A percentile compares a stretch with the other conserved stretches of the same genome.
Conservation (phyloP, 768 basidiomycete species). For the Hypholoma fasciculare region DNA sequence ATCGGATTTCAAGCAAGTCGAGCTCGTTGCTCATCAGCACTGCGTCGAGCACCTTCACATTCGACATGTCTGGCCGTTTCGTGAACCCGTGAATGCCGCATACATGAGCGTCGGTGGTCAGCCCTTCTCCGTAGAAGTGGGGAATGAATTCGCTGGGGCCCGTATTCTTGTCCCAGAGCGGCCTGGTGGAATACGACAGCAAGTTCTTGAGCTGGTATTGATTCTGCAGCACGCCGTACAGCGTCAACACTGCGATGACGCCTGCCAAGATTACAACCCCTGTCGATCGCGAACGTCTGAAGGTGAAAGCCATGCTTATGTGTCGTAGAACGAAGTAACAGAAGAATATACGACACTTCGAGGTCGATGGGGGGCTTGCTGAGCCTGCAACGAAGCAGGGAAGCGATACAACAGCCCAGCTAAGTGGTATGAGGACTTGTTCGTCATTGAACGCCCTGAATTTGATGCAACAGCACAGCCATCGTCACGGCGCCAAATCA, state of each 20-base stretch:
- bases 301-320: slow-evolving; percentile 8
- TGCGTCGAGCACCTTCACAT: slow-evolving; percentile 53
- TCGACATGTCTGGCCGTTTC: slow-evolving; percentile 28
- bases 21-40: slow-evolving; percentile 65
- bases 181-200: slow-evolving; percentile 56
- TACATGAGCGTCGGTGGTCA: slow-evolving; percentile 40
- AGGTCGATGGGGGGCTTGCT: slow-evolving; percentile 9
- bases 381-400: slow-evolving; percentile 19
- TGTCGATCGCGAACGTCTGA: slow-evolving; percentile 24
- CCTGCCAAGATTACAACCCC: slow-evolving; percentile 32
- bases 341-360: slow-evolving; percentile 14
- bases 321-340: not conserved
- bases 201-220: slow-evolving; percentile 52
- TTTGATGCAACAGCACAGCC: not conserved
- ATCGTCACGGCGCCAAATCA: slow-evolving; percentile 3
- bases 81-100: slow-evolving; percentile 59
- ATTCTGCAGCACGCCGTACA: slow-evolving; percentile 40
- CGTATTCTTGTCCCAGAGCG: slow-evolving; percentile 56
- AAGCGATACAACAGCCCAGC: not conserved
- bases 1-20: slow-evolving; percentile 61
- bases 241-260: slow-evolving; percentile 26
- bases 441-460: slow-evolving; percentile 11
- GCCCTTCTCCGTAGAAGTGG: slow-evolving; percentile 58
- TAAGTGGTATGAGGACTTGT: not conserved
- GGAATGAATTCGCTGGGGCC: slow-evolving; percentile 48